These are phyloP conservation scores for Leptodontidium sp. DNA, from an alignment of 2,329 filamentous ascomycete genomes.

Conservation along the genomic window DNA sequence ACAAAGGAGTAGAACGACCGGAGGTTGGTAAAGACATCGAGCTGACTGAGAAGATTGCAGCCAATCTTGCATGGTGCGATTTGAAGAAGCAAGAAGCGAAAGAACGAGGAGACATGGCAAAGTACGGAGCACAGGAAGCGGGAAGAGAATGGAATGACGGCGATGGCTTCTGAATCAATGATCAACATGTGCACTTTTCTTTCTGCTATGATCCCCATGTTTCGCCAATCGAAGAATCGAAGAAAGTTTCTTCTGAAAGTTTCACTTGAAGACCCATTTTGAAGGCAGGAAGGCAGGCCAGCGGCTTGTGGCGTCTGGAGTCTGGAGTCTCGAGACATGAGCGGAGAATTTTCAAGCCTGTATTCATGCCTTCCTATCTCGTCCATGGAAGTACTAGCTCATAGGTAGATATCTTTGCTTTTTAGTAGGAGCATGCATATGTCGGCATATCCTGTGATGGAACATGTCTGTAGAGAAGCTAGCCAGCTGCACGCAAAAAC, in stretches of 20 bases:
- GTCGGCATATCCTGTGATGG: background rate
- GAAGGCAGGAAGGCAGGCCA: background rate
- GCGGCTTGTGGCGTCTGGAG: background rate
- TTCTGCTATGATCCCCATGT: background rate
- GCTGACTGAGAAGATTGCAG: constrained; percentile 32
- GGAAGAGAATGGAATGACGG: constrained; percentile 24
- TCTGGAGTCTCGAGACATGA: background rate
- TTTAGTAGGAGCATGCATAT: constrained; percentile 2
- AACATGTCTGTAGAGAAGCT: background rate
- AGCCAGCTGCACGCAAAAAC: background rate
- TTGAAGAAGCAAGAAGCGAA: constrained; percentile 33
- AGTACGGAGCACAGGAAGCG: constrained; percentile 36
- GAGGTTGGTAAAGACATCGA: constrained; percentile 29
- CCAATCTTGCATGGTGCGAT: constrained; percentile 32
- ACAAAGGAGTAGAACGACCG: constrained; percentile 14
- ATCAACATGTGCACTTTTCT: background rate
- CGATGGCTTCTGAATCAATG: constrained; percentile 11
- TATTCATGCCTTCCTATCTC: background rate
- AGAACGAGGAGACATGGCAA: constrained; percentile 35
- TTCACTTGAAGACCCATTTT: background rate
- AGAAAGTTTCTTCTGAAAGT: background rate
- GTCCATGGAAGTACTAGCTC: background rate
- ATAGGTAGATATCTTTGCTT: background rate
- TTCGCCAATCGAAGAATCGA: background rate
- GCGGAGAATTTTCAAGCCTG: background rate